Evolutionary conservation across 2,329 filamentous ascomycete species (phyloP), one percentile per base, ranked within the genome.

Genomic region (Cladosporium austrohemisphaericum): DNA sequence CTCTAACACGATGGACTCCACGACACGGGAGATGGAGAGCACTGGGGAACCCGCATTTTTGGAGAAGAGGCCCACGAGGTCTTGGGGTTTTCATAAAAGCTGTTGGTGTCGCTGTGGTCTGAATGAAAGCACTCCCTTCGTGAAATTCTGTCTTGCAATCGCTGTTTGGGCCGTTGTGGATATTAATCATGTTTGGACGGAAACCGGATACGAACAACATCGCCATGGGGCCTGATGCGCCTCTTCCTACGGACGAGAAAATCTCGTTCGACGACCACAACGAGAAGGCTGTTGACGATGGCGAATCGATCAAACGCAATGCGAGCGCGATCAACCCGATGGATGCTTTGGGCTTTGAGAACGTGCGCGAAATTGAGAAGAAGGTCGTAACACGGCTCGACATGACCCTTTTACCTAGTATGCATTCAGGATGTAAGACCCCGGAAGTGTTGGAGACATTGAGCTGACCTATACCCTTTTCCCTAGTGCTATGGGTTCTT

Each of bases 361-460:
- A 44, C 19, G 32, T 28, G 41, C 6, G 28, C 2, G 41, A 13
- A 3, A 19, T 44, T 9, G 41, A 44, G 20, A 44, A 35, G 28
- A 44, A 44, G 29, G 28, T 44, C 19, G 41, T 44, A 13, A 44
- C 19, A 22, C 41, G 41, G 32, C 41, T 44, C 3, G 41, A 44
- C 19, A 44, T 35, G 41, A 44, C 41, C 2, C 18, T 44, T 11
- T 16, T 44, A 9, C 41, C 41, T 2, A 44, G n/a, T n/a, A n/a
- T n/a, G n/a, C n/a, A n/a, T n/a, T n/a, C n/a, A n/a, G n/a, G n/a
- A n/a, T n/a, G n/a, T n/a, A n/a, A n/a, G n/a, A n/a, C n/a, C n/a
- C n/a, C n/a, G n/a, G n/a, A n/a, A n/a, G n/a, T n/a, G n/a, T n/a
- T n/a, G n/a, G n/a, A n/a, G n/a, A n/a, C n/a, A n/a, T n/a, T n/a